These are phyloP conservation scores for Alternaria sp. DNA, from an alignment of 2,329 filamentous ascomycete genomes.

Conservation along the genomic window DNA sequence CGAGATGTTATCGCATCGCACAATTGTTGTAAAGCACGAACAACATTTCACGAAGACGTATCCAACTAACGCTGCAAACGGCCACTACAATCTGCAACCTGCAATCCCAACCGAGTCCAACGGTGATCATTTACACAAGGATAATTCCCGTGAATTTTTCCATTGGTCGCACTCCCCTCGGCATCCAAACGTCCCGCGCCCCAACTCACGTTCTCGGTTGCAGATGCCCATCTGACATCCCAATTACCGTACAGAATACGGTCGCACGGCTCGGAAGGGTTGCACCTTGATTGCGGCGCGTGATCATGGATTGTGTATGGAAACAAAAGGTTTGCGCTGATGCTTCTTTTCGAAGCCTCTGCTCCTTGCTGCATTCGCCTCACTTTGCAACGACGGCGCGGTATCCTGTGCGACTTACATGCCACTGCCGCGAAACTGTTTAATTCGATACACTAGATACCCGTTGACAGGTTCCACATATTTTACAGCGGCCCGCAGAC, in stretches of 20 bases:
- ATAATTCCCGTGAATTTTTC: not conserved
- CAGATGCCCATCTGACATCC: not conserved
- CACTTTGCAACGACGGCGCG: not conserved
- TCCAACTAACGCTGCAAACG: not conserved
- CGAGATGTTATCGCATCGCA: no score
- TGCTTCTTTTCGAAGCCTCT: not conserved
- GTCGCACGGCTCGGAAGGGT: not conserved
- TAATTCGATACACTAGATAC: not conserved
- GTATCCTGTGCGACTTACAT: not conserved
- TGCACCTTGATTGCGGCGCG: not conserved
- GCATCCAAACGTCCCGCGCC: slow-evolving; percentile 1
- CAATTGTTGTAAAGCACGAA: fast-evolving
- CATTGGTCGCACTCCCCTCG: not conserved
- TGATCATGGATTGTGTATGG: not conserved
- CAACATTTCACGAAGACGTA: not conserved
- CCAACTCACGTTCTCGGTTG: not conserved
- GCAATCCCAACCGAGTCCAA: not conserved
- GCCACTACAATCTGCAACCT: not conserved
- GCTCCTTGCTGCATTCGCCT: not conserved
- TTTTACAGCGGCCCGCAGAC: slow-evolving; percentile 10
- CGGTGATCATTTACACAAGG: not conserved
- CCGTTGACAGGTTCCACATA: not conserved
- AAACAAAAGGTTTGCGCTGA: not conserved
- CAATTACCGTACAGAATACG: not conserved
- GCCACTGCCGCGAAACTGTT: not conserved